phyloP scores from a whole-genome alignment of 345 rosid species.

The Bruguiera gymnorhiza region DNA sequence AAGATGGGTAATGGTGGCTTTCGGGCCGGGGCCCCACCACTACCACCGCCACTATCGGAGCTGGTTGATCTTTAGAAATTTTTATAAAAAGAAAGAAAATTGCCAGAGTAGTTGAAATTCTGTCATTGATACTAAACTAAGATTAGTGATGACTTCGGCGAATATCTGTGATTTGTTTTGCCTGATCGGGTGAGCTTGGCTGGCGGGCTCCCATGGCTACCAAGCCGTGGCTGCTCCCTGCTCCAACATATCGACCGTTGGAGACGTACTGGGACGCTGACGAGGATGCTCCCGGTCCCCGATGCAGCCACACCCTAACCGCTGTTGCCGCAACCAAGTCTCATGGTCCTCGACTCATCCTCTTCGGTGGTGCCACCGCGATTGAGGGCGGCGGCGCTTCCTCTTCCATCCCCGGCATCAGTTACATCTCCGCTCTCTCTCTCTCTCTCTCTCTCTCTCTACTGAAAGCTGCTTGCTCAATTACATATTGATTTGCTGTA shows the following conservation, averaged over 20 bases:
- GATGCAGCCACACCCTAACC: conserved; percentile 90
- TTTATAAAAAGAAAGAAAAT: background rate
- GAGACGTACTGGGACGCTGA: conserved; percentile 91
- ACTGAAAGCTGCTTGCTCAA: background rate
- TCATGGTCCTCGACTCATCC: conserved; percentile 89
- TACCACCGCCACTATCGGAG: background rate
- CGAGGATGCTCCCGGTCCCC: conserved; percentile 92
- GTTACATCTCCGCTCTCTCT: conserved; percentile 32
- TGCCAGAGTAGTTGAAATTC: no score
- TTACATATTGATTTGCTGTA: conserved; percentile 23
- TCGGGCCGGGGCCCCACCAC: background rate
- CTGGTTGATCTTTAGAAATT: background rate
- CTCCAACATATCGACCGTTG: conserved; percentile 69
- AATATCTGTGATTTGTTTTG: no score
- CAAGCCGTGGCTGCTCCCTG: conserved; percentile 78
- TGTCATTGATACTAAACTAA: no score
- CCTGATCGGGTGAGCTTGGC: conserved; percentile 1
- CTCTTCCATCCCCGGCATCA: conserved; percentile 86
- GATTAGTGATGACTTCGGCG: no score
- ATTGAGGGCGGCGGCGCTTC: conserved; percentile 78
- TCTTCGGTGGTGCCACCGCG: conserved; percentile 98
- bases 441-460: no score
- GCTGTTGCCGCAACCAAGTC: conserved; percentile 89
- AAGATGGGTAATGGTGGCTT: conserved; percentile 1
- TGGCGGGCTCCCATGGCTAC: conserved; percentile 51